Base-by-base conservation (phyloP, 2,329 filamentous ascomycete genomes). In the Fusarium pininemorale region DNA sequence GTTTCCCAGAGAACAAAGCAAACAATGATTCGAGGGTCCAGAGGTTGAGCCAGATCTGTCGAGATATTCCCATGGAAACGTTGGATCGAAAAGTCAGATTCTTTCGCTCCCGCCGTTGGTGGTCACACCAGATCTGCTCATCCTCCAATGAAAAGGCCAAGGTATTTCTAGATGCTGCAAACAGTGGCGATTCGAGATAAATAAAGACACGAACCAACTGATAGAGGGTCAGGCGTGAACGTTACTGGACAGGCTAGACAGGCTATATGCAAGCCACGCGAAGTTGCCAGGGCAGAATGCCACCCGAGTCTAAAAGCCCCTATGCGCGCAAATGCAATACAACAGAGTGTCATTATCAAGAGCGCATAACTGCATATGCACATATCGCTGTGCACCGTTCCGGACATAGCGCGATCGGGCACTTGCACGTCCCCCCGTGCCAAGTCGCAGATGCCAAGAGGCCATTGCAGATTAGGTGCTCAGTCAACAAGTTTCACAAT, bases 21-120 rank as follows among this genome's bases (percentile, higher is more conserved):
- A 32, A 30, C n/a, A 22, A 62, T 35, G 24, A 50, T 15, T 56
- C 94, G 35, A 35, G 81, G 98, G 97, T 54, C 94, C 41, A 35
- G 20, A n/a, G 54, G 22, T 16, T 5, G 30, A 28, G 4, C 14
- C n/a, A 30, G n/a, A 39, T 44, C 28, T 37, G 53, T 24, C 28
- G 28, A 42, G 35, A 30, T 18, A 64, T 41, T 69, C 51, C 64
- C 44, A 42, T 44, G 45, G n/a, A 44, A 70, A 50, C 38, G 18
- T 39, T 64, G 38, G 58, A 70, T 67, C 26, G 35, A 42, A 48
- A 57, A 37, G 42, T 38, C n/a, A 24, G 63, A 48, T 32, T 42
- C 39, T 38, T 18, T 70, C 59, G 59, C 53, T 50, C 61, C 48
- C 26, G 54, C 72, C 64, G 66, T 74, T 54, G 53, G 58, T 72